Evolutionary conservation across 352 stramenopile species (phyloP).

Genomic region (Phytophthora vignae): DNA sequence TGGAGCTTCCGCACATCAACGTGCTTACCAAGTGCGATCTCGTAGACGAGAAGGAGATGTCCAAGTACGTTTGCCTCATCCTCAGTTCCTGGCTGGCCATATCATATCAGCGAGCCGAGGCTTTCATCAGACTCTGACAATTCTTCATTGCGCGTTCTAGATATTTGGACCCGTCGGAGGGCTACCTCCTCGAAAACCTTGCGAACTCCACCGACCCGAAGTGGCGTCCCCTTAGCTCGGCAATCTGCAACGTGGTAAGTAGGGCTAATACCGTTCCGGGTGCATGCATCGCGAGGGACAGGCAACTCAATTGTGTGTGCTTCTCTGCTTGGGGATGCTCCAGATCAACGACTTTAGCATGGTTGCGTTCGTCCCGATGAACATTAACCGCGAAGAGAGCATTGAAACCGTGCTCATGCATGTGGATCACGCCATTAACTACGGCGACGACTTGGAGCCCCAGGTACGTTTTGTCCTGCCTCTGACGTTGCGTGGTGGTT

Average conservation of each 20-base stretch:
- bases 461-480: constrained; percentile 36
- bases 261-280: not conserved
- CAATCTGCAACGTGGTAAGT: constrained; percentile 90
- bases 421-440: constrained; percentile 97
- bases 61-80: constrained; percentile 59
- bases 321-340: constrained; percentile 6
- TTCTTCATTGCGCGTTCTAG: constrained; percentile 28
- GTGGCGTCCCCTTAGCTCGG: constrained; percentile 81
- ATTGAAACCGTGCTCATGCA: constrained; percentile 96
- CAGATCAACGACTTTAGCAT: constrained; percentile 97
- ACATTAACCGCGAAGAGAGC: constrained; percentile 97
- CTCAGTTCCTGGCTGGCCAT: not conserved
- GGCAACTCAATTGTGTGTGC: constrained; percentile 6
- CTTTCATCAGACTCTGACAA: constrained; percentile 24
- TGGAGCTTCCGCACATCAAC: constrained; percentile 97
- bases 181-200: constrained; percentile 86
- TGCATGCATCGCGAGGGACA: constrained; percentile 9
- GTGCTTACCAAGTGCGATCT: constrained; percentile 94
- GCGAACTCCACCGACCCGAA: constrained; percentile 82
- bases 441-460: constrained; percentile 96
- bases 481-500: not conserved
- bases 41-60: constrained; percentile 89
- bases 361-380: constrained; percentile 98
- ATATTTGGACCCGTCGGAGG: constrained; percentile 85
- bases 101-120: not conserved